These are phyloP conservation scores for Orobanche coerulescens DNA, from an alignment of 257 asterid genomes.

Conservation along the genomic window DNA sequence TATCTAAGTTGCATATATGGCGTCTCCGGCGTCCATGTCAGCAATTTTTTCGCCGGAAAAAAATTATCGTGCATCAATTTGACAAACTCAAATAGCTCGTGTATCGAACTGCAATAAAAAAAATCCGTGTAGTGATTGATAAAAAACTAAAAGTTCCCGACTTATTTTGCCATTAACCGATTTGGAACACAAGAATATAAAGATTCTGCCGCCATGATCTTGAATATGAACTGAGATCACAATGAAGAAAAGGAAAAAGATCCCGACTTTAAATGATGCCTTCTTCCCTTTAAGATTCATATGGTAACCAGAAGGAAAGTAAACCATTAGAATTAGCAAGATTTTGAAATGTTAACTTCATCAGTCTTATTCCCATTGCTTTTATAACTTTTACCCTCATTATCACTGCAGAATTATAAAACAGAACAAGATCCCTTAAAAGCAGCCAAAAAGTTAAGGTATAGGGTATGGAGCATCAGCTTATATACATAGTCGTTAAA, in stretches of 20 bases:
- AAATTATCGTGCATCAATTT: too few relatives aligned
- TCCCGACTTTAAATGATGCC: background rate
- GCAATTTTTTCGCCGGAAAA: too few relatives aligned
- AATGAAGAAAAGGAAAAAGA: background rate
- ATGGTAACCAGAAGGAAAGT: background rate
- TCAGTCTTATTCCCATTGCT: background rate
- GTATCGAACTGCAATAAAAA: too few relatives aligned
- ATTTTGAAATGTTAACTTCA: constrained; percentile 1
- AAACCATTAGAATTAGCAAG: background rate
- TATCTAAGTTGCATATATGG: too few relatives aligned
- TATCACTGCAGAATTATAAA: background rate
- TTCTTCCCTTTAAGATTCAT: background rate
- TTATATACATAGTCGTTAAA: too few relatives aligned
- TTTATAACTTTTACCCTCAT: background rate
- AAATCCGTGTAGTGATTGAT: too few relatives aligned
- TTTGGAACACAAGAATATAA: background rate
- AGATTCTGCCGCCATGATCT: background rate
- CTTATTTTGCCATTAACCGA: too few relatives aligned
- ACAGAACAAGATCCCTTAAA: background rate
- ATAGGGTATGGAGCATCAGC: too few relatives aligned
- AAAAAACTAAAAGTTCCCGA: too few relatives aligned
- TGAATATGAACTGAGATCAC: background rate
- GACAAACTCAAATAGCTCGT: too few relatives aligned
- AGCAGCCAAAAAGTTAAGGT: too few relatives aligned
- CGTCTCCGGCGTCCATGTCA: too few relatives aligned